phyloP scores from a whole-genome alignment of 768 basidiomycete species.

The Macrolepiota fuliginosa region DNA sequence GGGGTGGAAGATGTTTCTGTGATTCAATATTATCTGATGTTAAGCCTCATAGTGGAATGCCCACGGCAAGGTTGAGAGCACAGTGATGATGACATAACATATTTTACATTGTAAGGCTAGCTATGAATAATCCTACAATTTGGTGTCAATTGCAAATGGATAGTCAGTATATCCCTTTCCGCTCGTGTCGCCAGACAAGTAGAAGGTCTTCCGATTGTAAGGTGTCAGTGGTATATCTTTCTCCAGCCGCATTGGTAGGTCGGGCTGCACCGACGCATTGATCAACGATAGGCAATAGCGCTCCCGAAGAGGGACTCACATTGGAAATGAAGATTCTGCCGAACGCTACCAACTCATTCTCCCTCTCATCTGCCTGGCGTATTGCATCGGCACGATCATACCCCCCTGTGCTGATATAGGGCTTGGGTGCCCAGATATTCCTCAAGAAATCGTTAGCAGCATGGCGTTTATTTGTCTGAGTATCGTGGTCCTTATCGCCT shows the following conservation, averaged over 20 bases:
- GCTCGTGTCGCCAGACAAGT: conserved; percentile 16
- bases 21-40: too few relatives aligned
- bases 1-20: too few relatives aligned
- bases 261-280: conserved; percentile 7
- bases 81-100: too few relatives aligned
- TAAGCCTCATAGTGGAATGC: too few relatives aligned
- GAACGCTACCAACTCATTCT: conserved; percentile 27
- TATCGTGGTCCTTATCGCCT: background rate
- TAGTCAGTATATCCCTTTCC: conserved; percentile 25
- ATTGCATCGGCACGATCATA: conserved; percentile 40
- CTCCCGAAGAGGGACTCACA: conserved; percentile 14
- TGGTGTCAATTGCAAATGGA: background rate
- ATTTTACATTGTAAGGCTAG: too few relatives aligned
- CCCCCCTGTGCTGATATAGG: conserved; percentile 42
- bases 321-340: conserved; percentile 31
- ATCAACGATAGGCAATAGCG: background rate
- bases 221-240: conserved; percentile 1
- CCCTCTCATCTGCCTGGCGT: conserved; percentile 27
- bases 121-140: background rate
- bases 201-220: background rate
- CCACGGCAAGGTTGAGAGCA: too few relatives aligned
- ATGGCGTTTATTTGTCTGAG: conserved; percentile 14
- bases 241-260: conserved; percentile 12
- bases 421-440: conserved; percentile 40
- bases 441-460: conserved; percentile 42